These are phyloP conservation scores for Physcia stellaris DNA, from an alignment of 495 filamentous ascomycete genomes.

Conservation along the genomic window DNA sequence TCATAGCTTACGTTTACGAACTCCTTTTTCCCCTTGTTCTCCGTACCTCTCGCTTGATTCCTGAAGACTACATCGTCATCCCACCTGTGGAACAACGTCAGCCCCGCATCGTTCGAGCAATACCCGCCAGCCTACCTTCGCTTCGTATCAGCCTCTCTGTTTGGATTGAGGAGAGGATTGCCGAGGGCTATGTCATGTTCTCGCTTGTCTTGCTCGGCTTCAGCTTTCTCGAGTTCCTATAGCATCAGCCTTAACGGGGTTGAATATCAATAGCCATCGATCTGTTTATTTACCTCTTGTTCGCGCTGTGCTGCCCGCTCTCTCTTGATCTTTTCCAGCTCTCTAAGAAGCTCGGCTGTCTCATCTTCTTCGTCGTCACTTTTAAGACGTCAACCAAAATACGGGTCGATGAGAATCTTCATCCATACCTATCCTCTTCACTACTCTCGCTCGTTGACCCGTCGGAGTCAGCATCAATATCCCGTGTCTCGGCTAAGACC, in stretches of 20 bases:
- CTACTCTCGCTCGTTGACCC: slow-evolving; percentile 55
- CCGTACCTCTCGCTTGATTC: slow-evolving; percentile 91
- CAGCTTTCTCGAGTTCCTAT: slow-evolving; percentile 61
- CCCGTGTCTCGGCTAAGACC: slow-evolving; percentile 75
- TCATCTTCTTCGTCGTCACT: slow-evolving; percentile 80
- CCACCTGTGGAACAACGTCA: slow-evolving; percentile 51
- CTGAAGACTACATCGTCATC: slow-evolving; percentile 99
- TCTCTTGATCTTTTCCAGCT: slow-evolving; percentile 87
- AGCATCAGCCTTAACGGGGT: neutral
- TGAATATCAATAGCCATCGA: neutral
- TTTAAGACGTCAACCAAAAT: slow-evolving; percentile 8
- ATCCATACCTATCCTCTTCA: slow-evolving; percentile 49
- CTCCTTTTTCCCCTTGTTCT: slow-evolving; percentile 82
- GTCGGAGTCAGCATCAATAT: slow-evolving; percentile 84
- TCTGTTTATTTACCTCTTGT: slow-evolving; percentile 44
- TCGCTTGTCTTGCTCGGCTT: slow-evolving; percentile 63
- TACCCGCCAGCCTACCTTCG: slow-evolving; percentile 26
- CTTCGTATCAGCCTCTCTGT: slow-evolving; percentile 57
- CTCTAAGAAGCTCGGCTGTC: slow-evolving; percentile 76
- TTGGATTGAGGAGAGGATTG: slow-evolving; percentile 77
- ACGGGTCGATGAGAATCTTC: neutral
- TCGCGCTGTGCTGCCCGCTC: slow-evolving; percentile 78
- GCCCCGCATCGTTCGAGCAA: slow-evolving; percentile 3
- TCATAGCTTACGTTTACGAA: slow-evolving; percentile 70
- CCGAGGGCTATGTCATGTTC: slow-evolving; percentile 84